Base-by-base conservation (phyloP, 108 stramenopile species). In the Seminavis robusta region DNA sequence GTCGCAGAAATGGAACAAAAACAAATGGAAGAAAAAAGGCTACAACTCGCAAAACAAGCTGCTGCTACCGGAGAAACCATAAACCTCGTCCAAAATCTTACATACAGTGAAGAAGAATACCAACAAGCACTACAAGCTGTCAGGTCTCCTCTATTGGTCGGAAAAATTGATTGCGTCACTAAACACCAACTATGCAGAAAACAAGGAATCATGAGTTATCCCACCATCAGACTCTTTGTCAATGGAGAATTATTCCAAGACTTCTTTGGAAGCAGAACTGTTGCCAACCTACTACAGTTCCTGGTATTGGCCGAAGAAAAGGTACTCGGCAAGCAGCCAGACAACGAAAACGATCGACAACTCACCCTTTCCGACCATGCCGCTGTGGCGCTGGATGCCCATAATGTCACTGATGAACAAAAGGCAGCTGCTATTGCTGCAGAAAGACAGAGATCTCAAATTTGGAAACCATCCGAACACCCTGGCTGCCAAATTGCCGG, bases 401-500 rank as follows among this genome's bases (percentile, higher is more conserved):
- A 71, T 38, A 64, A 81, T 7, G 50, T 75, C 26, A 50, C 67
- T 32, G n/a, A n/a, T n/a, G n/a, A n/a, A n/a, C n/a, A n/a, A n/a
- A 55, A 69, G 34, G 81, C 81, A 52, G 79, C 81, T 63, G 49
- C 42, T 23, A n/a, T n/a, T n/a, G n/a, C n/a, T n/a, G n/a, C n/a
- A n/a, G n/a, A n/a, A n/a, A 70, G 66, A 33, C 39, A 55, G 10
- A 43, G 77, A 8, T 80, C 63, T 58, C 9, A 5, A 3, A 47
- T 19, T 36, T 68, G 67, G 67, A 33, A 47, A 15, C 33, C 50
- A 15, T 38, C 42, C 1, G 90, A 90, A 19, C 92, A 94, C 65
- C 92, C 95, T 1, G 95, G 90, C 2, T 96, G 95, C 42, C 81
- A 83, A 56, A 55, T 94, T 3, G 68, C 76, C 8, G 93, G 93